These are phyloP conservation scores for Colletotrichum sp. DNA, from an alignment of 2,329 filamentous ascomycete species.

Conservation along the genomic window DNA sequence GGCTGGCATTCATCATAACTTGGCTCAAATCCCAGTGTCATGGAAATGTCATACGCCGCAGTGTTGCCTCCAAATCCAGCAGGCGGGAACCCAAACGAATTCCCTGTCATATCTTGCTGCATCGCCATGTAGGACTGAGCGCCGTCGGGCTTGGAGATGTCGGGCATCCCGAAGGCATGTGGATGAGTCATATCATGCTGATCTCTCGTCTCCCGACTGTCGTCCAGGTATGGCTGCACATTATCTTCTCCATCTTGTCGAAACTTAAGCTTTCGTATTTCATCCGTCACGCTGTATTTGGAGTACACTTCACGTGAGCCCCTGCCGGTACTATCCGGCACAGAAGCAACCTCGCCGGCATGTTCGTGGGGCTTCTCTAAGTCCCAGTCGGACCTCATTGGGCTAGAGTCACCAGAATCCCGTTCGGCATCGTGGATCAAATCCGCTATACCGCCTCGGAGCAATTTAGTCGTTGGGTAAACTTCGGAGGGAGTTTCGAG, in stretches of 20 bases:
- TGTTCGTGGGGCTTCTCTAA: neutral
- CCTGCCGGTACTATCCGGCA: neutral
- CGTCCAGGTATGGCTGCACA: neutral
- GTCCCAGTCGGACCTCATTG: constrained; percentile 4
- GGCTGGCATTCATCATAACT: constrained; percentile 11
- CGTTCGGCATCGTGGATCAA: constrained; percentile 13
- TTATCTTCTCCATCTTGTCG: constrained; percentile 1
- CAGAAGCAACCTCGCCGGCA: neutral
- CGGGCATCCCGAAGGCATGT: neutral
- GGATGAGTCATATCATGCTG: neutral
- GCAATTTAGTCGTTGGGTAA: constrained; percentile 6
- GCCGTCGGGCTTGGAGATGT: neutral
- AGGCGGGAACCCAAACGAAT: neutral
- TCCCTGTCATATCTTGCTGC: neutral
- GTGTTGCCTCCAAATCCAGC: neutral
- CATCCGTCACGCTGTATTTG: constrained; percentile 16
- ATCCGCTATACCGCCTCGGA: constrained; percentile 2
- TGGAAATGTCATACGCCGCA: neutral
- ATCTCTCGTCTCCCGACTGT: neutral
- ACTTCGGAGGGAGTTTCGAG: constrained; percentile 1
- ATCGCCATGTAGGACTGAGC: neutral
- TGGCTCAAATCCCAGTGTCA: constrained; percentile 12
- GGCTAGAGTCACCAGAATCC: neutral
- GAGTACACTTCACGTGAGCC: constrained; percentile 7
- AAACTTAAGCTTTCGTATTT: constrained; percentile 15